Evolutionary conservation across 2,329 filamentous ascomycete genomes (phyloP), one percentile per base, ranked within the genome.

Genomic region (Calonectria pteridis): DNA sequence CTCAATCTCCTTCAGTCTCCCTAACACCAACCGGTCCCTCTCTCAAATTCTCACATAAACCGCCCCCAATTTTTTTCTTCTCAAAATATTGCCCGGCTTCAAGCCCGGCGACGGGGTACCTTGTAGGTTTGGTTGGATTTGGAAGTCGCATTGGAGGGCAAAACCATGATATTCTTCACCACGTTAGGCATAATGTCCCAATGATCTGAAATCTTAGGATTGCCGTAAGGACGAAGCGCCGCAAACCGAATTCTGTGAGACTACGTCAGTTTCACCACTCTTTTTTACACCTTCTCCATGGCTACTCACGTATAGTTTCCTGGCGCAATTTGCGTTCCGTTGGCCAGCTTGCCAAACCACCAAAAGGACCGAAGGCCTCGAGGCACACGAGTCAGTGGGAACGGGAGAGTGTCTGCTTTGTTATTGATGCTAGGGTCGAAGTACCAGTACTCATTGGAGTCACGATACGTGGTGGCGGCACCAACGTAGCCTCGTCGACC

Each of bases 321-420:
- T 2, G 85, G 84, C 3, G 79, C 76, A 53, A 87, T 86, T 49
- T 82, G 82, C 10, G 84, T 83, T 6, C 85, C 85, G 68, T 87
- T 85, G 16, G 85, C 83, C 20, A 87, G 80, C 69, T 84, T 84
- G 4, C 86, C 85, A 23, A 87, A 84, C 86, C 86, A 87, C 82
- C 84, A 86, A 59, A 84, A 84, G 43, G 80, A 81, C 7, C 77
- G 73, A 33, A 81, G 82, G 2, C 82, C 81, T 6, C 85, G 82
- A 1, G 83, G 79, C 10, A 84, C 79, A 3, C 83, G 79, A 20
- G 75, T 80, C 18, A 85, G 71, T 0, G 86, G 86, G 69, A 87
- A 86, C 0, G 85, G 69, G 14, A 84, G 75, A 0, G 84, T 84
- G 67, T 86, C 84, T 20, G 84, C 80, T n/a, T 83, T 83, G 74